A percentile compares a stretch with the other conserved stretches of the same genome.
Conservation (phyloP, 2,329 filamentous ascomycete genomes). For the Venturia oleaginea region DNA sequence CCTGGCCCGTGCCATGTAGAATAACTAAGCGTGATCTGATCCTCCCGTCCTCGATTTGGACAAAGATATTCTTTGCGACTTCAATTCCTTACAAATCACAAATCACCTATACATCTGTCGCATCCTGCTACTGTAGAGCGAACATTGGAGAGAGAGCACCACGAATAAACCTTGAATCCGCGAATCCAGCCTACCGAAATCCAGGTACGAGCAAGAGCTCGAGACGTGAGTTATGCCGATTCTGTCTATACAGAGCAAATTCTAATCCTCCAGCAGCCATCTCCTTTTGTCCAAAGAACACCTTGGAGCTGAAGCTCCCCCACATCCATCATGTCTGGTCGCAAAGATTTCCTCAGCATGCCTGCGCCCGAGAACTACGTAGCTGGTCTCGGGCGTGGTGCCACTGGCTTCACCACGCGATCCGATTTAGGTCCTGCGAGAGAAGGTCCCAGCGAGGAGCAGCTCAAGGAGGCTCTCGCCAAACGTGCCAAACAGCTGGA, state of each 20-base stretch:
- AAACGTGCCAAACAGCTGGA: slow-evolving; percentile 82
- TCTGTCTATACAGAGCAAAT: neutral
- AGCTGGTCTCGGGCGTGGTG: slow-evolving; percentile 92
- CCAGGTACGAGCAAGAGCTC: neutral
- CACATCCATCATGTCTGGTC: slow-evolving; percentile 43
- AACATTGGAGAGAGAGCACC: neutral
- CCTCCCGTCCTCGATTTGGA: neutral
- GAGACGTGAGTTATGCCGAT: neutral
- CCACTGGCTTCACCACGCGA: slow-evolving; percentile 94
- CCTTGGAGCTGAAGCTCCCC: neutral
- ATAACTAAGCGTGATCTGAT: neutral
- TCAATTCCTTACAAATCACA: neutral
- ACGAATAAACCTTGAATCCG: neutral
- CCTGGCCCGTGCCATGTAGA: neutral
- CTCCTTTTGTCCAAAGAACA: neutral
- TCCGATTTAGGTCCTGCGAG: slow-evolving; percentile 92
- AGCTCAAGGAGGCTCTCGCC: slow-evolving; percentile 94
- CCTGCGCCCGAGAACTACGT: slow-evolving; percentile 60
- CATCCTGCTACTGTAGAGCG: neutral
- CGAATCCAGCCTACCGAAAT: neutral
- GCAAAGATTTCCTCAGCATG: slow-evolving; percentile 83
- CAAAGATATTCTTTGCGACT: neutral
- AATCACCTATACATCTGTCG: neutral
- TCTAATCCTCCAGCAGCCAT: neutral
- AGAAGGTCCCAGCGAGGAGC: slow-evolving; percentile 92